Base-by-base conservation (phyloP, 2,329 filamentous ascomycete genomes). In the Talaromyces funiculosus region DNA sequence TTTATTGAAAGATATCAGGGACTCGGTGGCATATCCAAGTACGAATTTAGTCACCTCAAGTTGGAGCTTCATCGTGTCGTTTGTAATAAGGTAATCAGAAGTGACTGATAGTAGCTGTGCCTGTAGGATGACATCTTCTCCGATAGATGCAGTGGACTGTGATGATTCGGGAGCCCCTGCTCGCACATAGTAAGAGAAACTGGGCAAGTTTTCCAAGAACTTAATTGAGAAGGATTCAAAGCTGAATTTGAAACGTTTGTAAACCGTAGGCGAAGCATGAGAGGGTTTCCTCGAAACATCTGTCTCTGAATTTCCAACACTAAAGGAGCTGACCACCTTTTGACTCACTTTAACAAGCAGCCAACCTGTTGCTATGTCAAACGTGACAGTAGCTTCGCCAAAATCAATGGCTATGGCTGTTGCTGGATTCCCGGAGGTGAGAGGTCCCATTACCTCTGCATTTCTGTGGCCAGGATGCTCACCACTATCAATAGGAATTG, bases 1-100 rank as follows among this genome's bases (percentile, higher is more conserved):
- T 49, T 80, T 75, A 56, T 81, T 76, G 64, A 85, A 85, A 3
- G 78, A 80, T 26, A 85, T 69, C 8, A 85, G 74, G 35, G 80
- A 72, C 26, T 81, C 75, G 18, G 78, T 77, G 5, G 78, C 72
- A 62, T 80, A 80, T 2, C 79, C 78, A 43, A 84, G 70, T 0
- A 69, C 66, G 57, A 84, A 78, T 54, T 77, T 80, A 3, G 75
- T 72, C 8, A 76, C 56, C 53, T 69, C 63, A 10, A 77, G 60
- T 18, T 67, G 66, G 5, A 74, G 56, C 26, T 68, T 72, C 16
- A 66, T 69, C 9, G 43, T 65, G 14, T 64, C 64, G 7, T 64
- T 64, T 35, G 60, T 59, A 2, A 62, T 45, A n/a, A 64, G 66
- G 14, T 70, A 64, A 16, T 68, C 63, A 31, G 68, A 64, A 35